A percentile compares a stretch with the other conserved stretches of the same genome.
Conservation (phyloP, 2,329 filamentous ascomycete species). For the Talaromyces sp. region DNA sequence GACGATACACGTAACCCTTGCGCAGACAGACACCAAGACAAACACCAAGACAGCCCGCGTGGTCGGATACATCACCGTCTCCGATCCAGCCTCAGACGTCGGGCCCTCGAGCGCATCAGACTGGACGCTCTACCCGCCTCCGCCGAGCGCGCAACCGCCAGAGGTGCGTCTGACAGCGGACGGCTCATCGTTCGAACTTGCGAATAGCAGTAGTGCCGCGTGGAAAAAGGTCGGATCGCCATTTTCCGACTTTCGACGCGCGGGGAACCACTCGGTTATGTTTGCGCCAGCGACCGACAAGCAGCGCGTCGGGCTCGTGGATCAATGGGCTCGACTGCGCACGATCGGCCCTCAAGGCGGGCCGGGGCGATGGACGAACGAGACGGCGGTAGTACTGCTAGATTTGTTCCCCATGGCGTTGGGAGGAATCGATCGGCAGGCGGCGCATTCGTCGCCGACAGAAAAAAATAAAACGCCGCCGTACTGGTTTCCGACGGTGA, state of each 20-base stretch:
- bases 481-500: conserved; percentile 73
- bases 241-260: conserved; percentile 40
- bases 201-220: not conserved
- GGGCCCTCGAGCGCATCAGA: conserved; percentile 54
- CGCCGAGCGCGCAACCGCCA: conserved; percentile 27
- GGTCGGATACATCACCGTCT: conserved; percentile 60
- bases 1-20: conserved; percentile 57
- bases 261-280: conserved; percentile 47
- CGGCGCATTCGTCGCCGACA: conserved; percentile 23
- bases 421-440: conserved; percentile 23
- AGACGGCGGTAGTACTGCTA: conserved; percentile 58
- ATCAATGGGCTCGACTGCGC: conserved; percentile 63
- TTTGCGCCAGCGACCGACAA: conserved; percentile 30
- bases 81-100: conserved; percentile 55
- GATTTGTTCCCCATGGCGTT: conserved; percentile 64
- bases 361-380: conserved; percentile 54
- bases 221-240: conserved; percentile 1
- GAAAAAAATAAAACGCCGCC: conserved; percentile 13
- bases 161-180: conserved; percentile 17
- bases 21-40: conserved; percentile 23
- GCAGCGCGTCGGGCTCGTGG: conserved; percentile 33
- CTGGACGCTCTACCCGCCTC: conserved; percentile 48
- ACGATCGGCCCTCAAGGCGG: conserved; percentile 39
- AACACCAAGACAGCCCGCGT: conserved; percentile 52
- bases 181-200: not conserved